A percentile compares a stretch with the other conserved stretches of the same genome.
These are phyloP conservation scores for Botrytis aclada DNA, from an alignment of 2,329 filamentous ascomycete genomes.

Conservation along the genomic window DNA sequence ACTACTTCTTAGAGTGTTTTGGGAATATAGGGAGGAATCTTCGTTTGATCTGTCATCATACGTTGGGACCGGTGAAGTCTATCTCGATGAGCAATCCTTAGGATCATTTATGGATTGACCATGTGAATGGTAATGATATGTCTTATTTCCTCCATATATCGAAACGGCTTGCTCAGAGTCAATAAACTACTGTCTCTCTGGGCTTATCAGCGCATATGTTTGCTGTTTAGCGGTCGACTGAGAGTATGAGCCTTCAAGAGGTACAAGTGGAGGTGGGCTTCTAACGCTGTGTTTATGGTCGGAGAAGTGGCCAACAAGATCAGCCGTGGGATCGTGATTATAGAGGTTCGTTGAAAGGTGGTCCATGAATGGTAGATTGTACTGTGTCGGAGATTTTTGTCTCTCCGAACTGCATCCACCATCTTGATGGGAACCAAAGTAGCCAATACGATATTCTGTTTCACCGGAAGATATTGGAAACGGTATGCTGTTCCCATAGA, in stretches of 20 bases:
- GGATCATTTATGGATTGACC: too few relatives aligned
- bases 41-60: not conserved
- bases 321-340: not conserved
- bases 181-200: not conserved
- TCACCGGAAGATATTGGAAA: too few relatives aligned
- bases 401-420: not conserved
- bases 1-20: not conserved
- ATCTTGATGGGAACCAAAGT: not conserved
- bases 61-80: not conserved
- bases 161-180: not conserved
- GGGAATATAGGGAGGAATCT: not conserved
- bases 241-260: not conserved
- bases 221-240: not conserved
- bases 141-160: not conserved
- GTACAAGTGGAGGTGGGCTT: not conserved
- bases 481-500: too few relatives aligned
- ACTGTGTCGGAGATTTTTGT: not conserved
- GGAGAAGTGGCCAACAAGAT: not conserved
- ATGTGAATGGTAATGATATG: not conserved
- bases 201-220: not conserved
- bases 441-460: too few relatives aligned
- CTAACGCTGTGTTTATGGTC: not conserved
- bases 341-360: not conserved
- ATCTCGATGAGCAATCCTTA: not conserved
- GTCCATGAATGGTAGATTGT: not conserved